Percentiles rank a stretch among this genome's conserved stretches.
Evolutionary conservation across 176 grass and related monocot genomes (phyloP).

Genomic region (Avena sativa): DNA sequence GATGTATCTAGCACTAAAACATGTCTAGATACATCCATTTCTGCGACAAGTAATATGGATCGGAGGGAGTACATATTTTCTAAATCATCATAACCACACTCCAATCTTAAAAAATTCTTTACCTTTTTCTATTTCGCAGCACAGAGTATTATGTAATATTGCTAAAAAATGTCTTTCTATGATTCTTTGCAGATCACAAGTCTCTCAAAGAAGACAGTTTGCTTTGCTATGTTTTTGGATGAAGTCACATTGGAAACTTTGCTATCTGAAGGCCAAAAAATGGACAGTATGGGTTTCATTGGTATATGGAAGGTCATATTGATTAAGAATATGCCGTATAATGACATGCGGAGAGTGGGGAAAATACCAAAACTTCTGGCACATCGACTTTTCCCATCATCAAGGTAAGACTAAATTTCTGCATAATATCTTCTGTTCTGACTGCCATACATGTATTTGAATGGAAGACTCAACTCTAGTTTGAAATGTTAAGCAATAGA

Average conservation of each 20-base stretch:
- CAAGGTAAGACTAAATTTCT: conserved; percentile 67
- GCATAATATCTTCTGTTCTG: conserved; percentile 26
- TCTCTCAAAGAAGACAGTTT: conserved; percentile 95
- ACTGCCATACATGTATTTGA: neutral
- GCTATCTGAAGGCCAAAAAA: conserved; percentile 89
- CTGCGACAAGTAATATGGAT: no score
- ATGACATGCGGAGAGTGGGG: conserved; percentile 95
- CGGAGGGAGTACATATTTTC: neutral
- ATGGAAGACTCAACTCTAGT: neutral
- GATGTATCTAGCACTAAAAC: no score
- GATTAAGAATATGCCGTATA: conserved; percentile 89
- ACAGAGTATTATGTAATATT: neutral
- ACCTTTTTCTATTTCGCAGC: conserved; percentile 20
- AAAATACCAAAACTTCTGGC: conserved; percentile 97
- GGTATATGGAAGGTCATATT: conserved; percentile 96
- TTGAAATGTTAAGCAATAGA: neutral
- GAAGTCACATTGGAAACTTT: conserved; percentile 84
- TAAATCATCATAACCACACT: conserved; percentile 8
- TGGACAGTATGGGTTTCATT: conserved; percentile 76
- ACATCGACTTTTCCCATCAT: conserved; percentile 89
- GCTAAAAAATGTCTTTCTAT: conserved; percentile 34
- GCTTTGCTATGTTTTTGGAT: conserved; percentile 99
- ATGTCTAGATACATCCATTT: no score
- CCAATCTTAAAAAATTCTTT: neutral
- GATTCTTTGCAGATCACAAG: conserved; percentile 76